Base-by-base conservation (phyloP, 164 flowering plant genomes). In the Euptelea pleiosperma region DNA sequence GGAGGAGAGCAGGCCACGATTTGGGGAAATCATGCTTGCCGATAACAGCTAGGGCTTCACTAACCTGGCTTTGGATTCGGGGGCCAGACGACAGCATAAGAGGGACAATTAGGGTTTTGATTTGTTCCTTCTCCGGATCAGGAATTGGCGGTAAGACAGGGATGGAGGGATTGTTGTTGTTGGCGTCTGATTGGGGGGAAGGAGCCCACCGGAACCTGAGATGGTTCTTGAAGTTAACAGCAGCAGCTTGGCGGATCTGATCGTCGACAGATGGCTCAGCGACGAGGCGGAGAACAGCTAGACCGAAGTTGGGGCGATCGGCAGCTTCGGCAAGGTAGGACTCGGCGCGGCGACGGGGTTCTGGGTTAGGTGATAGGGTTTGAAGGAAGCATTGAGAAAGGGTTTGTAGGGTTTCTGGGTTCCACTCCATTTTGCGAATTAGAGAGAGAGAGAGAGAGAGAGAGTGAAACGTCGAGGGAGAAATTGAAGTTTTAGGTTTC, bases 211-310 rank as follows among this genome's bases (percentile, higher is more conserved):
- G 87, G 10, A 61, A 37, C 15, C 80, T 77, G 25, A 93, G 81
- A 55, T 90, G 92, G 66, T 93, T 93, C 57, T 93, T 90, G 75
- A 93, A 93, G 77, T 76, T 75, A 48, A 93, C 95, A 19, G 95
- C 88, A 15, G 98, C 98, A 11, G 96, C 79, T 8, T 79, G 89
- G 34, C 90, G 89, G 81, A 83, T 82, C 76, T 74, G 83, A 3
- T 84, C 94, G 28, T 79, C 89, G 16, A 84, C 78, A 11, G 84
- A 16, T 2, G 81, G 79, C 29, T 85, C 82, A 19, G 94, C 75
- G 16, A 87, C 71, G 10, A 93, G 82, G 19, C 82, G 85, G 60
- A 93, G 96, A 18, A 90, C 90, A 16, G 84, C 86, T 31, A 93
- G 79, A 50, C 73, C 94, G 40, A 68, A 90, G 73, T 86, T 84